Evolutionary conservation across 2,329 filamentous ascomycete species (phyloP), one percentile per base, ranked within the genome.

Genomic region (Neopestalotiopsis clavispora): DNA sequence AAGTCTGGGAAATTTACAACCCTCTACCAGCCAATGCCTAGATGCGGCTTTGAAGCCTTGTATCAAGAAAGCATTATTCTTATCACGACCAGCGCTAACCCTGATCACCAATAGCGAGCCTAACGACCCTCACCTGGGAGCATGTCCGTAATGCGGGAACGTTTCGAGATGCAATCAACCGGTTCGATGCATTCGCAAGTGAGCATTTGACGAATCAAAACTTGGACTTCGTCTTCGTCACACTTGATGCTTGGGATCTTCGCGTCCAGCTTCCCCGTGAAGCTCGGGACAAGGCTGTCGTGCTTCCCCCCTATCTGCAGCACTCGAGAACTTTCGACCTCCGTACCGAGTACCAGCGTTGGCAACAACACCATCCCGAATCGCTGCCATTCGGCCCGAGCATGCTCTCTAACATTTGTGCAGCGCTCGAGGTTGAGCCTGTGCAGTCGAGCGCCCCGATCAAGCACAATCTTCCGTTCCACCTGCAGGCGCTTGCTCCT

Each of bases 121-220:
- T 99, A 81, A 99, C 96, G 60, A 99, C 96, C 74, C 86, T 99
- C 77, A 98, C 96, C 67, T 99, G 96, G 96, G 96, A 99, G 82
- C 95, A 99, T 85, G 96, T 99, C 80, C 93, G 95, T 80, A 97
- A 95, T 82, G 95, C 96, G 80, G 96, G 96, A 74, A 95, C 94
- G 74, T 99, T 98, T 89, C 92, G 95, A 76, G 96, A 98, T 84
- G 96, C 96, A 74, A 92, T 99, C 84, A 94, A 93, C 83, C 93
- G 94, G 75, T 98, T 99, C 84, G 95, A 97, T 82, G 87, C 91
- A 72, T 99, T 98, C 81, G 94, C 94, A 78, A 92, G 92, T 75
- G 95, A 99, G 83, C 94, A 98, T 80, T 86, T 99, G 75, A 90
- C 94, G 67, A 91, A 91, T 73, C 95, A 97, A 82, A 96, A 97